Conservation (phyloP, 257 asterid species). For the Cynanchum wilfordii region DNA sequence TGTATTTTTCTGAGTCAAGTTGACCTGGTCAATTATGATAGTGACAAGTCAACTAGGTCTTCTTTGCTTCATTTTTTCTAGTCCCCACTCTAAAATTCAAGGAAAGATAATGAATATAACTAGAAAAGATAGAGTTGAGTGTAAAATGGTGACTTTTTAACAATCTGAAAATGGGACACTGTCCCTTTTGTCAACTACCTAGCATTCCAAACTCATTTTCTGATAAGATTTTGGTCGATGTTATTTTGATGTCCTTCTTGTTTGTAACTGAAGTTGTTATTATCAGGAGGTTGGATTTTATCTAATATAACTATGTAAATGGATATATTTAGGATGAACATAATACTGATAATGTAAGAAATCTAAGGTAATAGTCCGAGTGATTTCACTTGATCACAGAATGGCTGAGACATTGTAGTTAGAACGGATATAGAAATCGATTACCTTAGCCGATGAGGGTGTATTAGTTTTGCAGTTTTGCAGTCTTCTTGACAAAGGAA, state of each 20-base stretch:
- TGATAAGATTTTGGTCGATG: neutral
- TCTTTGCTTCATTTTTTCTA: neutral
- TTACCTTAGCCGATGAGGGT: neutral
- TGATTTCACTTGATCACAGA: neutral
- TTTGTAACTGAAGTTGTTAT: neutral
- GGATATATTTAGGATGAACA: neutral
- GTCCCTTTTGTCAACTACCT: neutral
- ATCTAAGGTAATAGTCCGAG: neutral
- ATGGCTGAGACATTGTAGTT: neutral
- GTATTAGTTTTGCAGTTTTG: neutral
- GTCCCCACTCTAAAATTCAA: slow-evolving; percentile 5
- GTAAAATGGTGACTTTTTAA: neutral
- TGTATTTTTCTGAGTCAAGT: slow-evolving; percentile 14
- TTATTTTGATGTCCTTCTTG: neutral
- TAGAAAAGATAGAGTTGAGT: neutral
- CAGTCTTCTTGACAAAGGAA: neutral
- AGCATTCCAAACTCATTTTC: neutral
- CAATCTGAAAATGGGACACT: neutral
- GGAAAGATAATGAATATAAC: neutral
- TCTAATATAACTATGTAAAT: neutral
- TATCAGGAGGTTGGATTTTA: neutral
- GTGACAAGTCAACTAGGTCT: slow-evolving; percentile 23
- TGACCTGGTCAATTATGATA: slow-evolving; percentile 22
- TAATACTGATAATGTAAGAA: neutral
- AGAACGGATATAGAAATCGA: neutral